These are phyloP conservation scores for Seiridium unicorne DNA, from an alignment of 2,329 filamentous ascomycete genomes.

Conservation along the genomic window DNA sequence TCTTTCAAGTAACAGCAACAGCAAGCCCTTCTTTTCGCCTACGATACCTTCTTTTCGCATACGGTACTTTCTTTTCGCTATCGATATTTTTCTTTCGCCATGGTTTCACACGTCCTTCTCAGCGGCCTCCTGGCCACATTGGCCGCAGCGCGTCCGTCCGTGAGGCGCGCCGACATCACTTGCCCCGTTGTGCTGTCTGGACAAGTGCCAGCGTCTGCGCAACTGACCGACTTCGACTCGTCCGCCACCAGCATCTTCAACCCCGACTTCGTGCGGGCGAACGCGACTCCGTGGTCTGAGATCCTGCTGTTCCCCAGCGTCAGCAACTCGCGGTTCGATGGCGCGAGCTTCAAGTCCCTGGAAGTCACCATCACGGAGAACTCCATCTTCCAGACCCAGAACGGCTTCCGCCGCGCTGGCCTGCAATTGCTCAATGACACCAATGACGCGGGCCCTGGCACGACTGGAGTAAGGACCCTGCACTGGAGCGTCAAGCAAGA, in stretches of 20 bases:
- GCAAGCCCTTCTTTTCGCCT: no score
- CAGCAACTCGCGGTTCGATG: slow-evolving; percentile 37
- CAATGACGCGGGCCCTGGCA: slow-evolving; percentile 36
- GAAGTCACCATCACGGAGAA: slow-evolving; percentile 43
- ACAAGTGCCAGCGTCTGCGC: slow-evolving; percentile 19
- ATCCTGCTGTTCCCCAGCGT: slow-evolving; percentile 24
- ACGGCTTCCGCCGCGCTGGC: slow-evolving; percentile 44
- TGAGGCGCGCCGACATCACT: slow-evolving; percentile 15
- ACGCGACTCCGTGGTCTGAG: slow-evolving; percentile 24
- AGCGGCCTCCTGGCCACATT: not conserved
- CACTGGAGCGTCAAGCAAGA: slow-evolving; percentile 31
- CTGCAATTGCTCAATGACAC: slow-evolving; percentile 40
- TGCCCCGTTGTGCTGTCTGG: slow-evolving; percentile 26
- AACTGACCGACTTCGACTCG: slow-evolving; percentile 27
- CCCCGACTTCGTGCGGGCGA: slow-evolving; percentile 26
- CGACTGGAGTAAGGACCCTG: slow-evolving; percentile 25
- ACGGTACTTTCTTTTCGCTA: not conserved
- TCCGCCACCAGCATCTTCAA: slow-evolving; percentile 27
- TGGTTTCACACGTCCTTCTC: not conserved
- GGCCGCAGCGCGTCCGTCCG: not conserved
- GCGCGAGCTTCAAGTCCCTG: slow-evolving; percentile 32
- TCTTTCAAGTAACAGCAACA: not conserved
- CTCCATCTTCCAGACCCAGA: slow-evolving; percentile 43
- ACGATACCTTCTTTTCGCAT: no score
- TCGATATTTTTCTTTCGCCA: not conserved